Evolutionary conservation across 1,284 basidiomycete species (phyloP), one percentile per base, ranked within the genome.

Genomic region (Ganoderma boninense): DNA sequence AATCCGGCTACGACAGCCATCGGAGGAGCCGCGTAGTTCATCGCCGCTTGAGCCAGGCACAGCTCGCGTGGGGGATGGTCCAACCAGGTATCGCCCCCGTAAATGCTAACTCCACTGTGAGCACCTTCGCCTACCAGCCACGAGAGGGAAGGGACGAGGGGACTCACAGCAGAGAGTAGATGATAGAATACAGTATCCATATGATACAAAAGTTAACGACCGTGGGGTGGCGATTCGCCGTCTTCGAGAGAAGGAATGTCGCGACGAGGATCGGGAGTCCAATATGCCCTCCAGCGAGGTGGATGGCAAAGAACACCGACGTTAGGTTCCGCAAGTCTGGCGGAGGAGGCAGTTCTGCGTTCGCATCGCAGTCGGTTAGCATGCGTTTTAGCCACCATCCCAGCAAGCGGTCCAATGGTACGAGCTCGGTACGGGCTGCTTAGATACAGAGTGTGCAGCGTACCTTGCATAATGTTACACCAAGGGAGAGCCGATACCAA

Each of bases 121-220:
- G 52, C 35, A 46, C 14, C 54, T 16, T 26, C 11, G n/a, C 49
- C 49, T 52, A 23, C 23, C 23, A 14, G 49, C 14, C 23, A 7
- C 42, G 10, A 44, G 29, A 32, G 1, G 40, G 23, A 2, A 18
- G 38, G 18, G 29, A 1, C 13, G 20, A 11, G 62, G 65, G 29
- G 32, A 81, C 89, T 78, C 71, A 89, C 89, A 84, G 77, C 26
- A 90, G 70, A 73, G 81, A 85, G 74, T 86, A 87, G 29, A 82
- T 80, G 68, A 89, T 74, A 6, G 89, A 89, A 76, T 86, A 88
- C 57, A 90, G 72, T 16, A 87, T 83, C 87, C 87, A 88, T 62
- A 85, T 83, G 5, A 85, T 76, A 68, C 84, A 84, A n/a, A 86
- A 81, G 59, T 82, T 83, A 26, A 80, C 71, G 66, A 84, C 71